These are phyloP conservation scores for Cenchrus americanus DNA, from an alignment of 176 grass and related monocot genomes.

Conservation along the genomic window DNA sequence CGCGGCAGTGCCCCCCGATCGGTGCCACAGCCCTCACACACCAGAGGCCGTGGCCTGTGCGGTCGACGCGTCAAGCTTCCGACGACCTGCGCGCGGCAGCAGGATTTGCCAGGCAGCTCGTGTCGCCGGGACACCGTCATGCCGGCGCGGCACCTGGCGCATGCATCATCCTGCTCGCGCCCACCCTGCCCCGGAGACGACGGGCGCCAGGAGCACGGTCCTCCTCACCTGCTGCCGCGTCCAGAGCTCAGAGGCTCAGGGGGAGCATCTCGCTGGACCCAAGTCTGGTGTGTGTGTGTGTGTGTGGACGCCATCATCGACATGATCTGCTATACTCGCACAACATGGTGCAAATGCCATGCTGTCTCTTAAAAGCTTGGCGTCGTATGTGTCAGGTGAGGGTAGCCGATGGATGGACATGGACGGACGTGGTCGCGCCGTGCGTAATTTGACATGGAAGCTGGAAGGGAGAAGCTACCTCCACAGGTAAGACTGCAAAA, in stretches of 20 bases:
- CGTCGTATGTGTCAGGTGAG: not conserved
- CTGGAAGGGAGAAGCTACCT: not conserved
- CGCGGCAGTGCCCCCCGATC: not conserved
- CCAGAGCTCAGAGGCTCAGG: not conserved
- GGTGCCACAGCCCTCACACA: not conserved
- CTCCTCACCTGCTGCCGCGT: not conserved
- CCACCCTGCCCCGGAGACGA: not conserved
- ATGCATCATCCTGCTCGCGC: slow-evolving; percentile 35
- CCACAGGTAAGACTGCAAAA: not conserved
- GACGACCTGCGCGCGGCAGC: not conserved
- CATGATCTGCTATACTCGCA: too few species aligned
- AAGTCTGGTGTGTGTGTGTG: not conserved
- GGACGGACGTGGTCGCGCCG: not conserved
- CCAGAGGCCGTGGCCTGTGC: not conserved
- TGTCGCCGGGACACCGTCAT: slow-evolving; percentile 32
- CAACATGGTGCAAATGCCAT: not conserved
- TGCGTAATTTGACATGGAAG: not conserved
- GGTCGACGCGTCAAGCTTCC: not conserved
- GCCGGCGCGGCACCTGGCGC: slow-evolving; percentile 36
- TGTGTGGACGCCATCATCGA: not conserved
- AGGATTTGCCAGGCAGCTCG: not conserved
- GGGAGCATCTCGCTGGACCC: not conserved
- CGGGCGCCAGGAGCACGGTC: not conserved
- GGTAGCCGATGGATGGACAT: not conserved
- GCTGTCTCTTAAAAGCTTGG: not conserved